Evolutionary conservation across 1,284 basidiomycete genomes (phyloP), one percentile per base, ranked within the genome.

Genomic region (Gomphus bonarii): DNA sequence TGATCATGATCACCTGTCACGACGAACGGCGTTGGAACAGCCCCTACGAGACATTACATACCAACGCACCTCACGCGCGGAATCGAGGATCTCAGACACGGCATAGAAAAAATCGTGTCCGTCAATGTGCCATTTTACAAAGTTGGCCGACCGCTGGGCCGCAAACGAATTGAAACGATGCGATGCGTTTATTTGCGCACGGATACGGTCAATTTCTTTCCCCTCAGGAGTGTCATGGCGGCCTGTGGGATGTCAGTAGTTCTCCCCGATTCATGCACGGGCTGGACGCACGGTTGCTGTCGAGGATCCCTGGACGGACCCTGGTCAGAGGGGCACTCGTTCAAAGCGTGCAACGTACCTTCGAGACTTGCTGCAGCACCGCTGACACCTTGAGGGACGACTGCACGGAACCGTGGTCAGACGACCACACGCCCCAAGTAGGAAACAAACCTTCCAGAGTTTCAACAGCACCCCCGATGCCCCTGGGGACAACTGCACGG

Each of bases 31-130:
- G 11, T 12, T 1, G 33, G 11, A 12, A 35, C 9, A 35, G 33
- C 8, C 3, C 3, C 3, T 25, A 3, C 2, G 3, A 25, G 25
- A 12, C 33, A 2, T 3, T 12, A 2, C 33, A 35, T 6, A 9
- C 33, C 1, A 35, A 51, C 43, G 14, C 30, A 58, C 57, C 57
- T 58, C 40, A 31, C 50, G 36, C 2, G 87, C 85, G 48, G 72
- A 80, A 53, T 95, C 91, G 25, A 97, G 76, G 68, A 95, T 76
- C 71, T 94, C 91, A 2, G 90, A 91, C 33, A 95, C 68, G 0
- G 94, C 92, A 80, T 88, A 95, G 78, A 97, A 90, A 69, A 95
- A 97, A 72, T 97, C 91, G 59, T 91, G 87, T 0, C 92, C 91
- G 65, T 94, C 91, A 52, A 94, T 79, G 66, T 92, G 89, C 91